phyloP scores from a whole-genome alignment of 2,329 filamentous ascomycete species.

The Paraphaeosphaeria minitans region DNA sequence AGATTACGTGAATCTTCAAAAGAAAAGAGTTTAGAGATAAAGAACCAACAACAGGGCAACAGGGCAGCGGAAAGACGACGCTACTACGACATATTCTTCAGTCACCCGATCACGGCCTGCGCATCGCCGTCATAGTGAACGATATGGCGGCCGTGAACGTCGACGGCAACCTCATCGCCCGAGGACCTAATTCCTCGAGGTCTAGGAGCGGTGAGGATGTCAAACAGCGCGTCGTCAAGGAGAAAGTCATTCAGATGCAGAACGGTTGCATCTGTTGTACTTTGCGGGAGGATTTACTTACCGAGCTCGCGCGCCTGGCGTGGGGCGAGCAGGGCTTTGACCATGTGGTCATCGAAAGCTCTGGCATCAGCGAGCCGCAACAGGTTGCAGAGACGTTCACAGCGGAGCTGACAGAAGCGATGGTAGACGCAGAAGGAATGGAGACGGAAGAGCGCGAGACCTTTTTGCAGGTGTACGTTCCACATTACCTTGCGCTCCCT shows the following conservation, averaged over 20 bases:
- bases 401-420: conserved; percentile 52
- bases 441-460: conserved; percentile 53
- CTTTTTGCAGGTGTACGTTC: conserved; percentile 53
- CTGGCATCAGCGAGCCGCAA: conserved; percentile 73
- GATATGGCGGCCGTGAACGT: conserved; percentile 69
- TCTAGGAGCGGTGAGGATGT: neutral
- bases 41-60: neutral
- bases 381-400: conserved; percentile 78
- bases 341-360: conserved; percentile 74
- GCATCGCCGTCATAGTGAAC: conserved; percentile 75
- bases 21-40: neutral
- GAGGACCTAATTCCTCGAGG: conserved; percentile 37
- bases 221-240: conserved; percentile 60
- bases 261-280: conserved; percentile 80
- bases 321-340: conserved; percentile 66
- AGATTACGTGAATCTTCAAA: conserved; percentile 1
- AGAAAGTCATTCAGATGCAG: conserved; percentile 70
- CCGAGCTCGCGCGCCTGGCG: conserved; percentile 69
- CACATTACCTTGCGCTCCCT: neutral
- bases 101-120: conserved; percentile 66
- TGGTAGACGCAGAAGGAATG: conserved; percentile 51
- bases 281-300: conserved; percentile 70
- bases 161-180: conserved; percentile 65
- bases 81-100: conserved; percentile 71
- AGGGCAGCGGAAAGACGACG: conserved; percentile 75